Percentiles rank a stretch among this genome's conserved stretches.
phyloP scores from a whole-genome alignment of 495 filamentous ascomycete species.

The Penicillium bovifimosum region DNA sequence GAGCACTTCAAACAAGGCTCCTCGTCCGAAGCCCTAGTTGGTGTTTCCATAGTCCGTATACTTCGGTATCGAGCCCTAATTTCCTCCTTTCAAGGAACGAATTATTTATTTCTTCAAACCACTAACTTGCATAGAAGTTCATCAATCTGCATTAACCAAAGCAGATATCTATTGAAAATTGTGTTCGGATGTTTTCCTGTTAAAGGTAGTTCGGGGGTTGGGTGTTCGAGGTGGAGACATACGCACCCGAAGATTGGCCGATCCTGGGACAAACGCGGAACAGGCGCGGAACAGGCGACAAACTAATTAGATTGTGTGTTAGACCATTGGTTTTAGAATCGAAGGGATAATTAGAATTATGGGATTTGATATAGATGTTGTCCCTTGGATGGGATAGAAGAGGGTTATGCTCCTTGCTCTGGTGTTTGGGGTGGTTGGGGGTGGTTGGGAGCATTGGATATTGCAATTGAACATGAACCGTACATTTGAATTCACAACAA shows the following conservation, averaged over 20 bases:
- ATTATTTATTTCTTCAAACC: background rate
- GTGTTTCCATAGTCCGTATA: too few relatives aligned
- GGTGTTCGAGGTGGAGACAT: constrained; percentile 1
- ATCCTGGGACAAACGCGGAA: constrained; percentile 10
- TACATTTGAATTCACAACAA: background rate
- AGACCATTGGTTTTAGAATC: background rate
- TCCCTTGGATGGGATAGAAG: background rate
- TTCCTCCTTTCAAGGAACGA: background rate
- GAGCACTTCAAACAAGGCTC: too few relatives aligned
- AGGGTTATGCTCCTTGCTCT: background rate
- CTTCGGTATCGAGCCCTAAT: too few relatives aligned
- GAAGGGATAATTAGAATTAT: background rate
- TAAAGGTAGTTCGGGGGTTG: background rate
- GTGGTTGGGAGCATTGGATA: background rate
- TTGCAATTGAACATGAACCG: background rate
- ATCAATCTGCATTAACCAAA: background rate
- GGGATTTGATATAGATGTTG: background rate
- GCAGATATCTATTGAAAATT: background rate
- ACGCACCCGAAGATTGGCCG: constrained; percentile 13
- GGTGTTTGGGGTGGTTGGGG: constrained; percentile 7
- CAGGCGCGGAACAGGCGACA: background rate
- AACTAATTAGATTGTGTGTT: constrained; percentile 1
- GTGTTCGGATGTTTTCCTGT: background rate
- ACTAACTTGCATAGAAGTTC: background rate
- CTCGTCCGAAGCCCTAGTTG: too few relatives aligned